Evolutionary conservation across 495 filamentous ascomycete species (phyloP).

Genomic region (Penicillium nucicola): DNA sequence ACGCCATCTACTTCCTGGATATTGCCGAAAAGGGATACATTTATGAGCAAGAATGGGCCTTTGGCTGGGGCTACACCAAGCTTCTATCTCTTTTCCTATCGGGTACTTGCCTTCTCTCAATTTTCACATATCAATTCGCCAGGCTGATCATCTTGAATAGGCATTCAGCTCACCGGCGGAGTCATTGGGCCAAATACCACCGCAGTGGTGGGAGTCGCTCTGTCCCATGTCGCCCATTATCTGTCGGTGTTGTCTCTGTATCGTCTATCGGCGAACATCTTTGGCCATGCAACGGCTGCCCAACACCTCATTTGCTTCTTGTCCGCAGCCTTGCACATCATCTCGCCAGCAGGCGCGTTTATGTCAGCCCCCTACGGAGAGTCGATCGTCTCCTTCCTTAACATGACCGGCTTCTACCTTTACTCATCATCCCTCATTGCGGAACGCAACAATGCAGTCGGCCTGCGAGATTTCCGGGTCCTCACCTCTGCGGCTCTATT

Average conservation of each 20-base stretch:
- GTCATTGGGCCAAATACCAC: constrained; percentile 20
- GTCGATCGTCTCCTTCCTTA: constrained; percentile 72
- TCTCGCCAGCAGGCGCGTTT: constrained; percentile 86
- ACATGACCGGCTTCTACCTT: constrained; percentile 68
- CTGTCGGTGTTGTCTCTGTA: constrained; percentile 70
- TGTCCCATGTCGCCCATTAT: constrained; percentile 73
- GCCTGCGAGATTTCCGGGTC: constrained; percentile 43
- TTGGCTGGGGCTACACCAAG: constrained; percentile 65
- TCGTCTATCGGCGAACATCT: constrained; percentile 43
- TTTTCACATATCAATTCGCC: not conserved
- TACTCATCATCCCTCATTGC: constrained; percentile 57
- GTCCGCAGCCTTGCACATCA: constrained; percentile 69
- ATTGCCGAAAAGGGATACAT: constrained; percentile 67
- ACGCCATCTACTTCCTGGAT: constrained; percentile 82
- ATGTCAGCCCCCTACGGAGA: constrained; percentile 86
- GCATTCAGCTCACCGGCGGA: constrained; percentile 22
- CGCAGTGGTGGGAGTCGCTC: constrained; percentile 53
- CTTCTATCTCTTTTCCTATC: constrained; percentile 43
- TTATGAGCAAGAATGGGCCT: constrained; percentile 97
- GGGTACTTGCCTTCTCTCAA: constrained; percentile 35
- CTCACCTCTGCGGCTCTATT: constrained; percentile 65
- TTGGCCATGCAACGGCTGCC: constrained; percentile 23
- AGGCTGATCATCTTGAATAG: constrained; percentile 16
- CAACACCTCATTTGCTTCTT: constrained; percentile 55
- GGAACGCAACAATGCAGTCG: constrained; percentile 14